These are phyloP conservation scores for Septoria linicola DNA, from an alignment of 2,329 filamentous ascomycete genomes.

Conservation along the genomic window DNA sequence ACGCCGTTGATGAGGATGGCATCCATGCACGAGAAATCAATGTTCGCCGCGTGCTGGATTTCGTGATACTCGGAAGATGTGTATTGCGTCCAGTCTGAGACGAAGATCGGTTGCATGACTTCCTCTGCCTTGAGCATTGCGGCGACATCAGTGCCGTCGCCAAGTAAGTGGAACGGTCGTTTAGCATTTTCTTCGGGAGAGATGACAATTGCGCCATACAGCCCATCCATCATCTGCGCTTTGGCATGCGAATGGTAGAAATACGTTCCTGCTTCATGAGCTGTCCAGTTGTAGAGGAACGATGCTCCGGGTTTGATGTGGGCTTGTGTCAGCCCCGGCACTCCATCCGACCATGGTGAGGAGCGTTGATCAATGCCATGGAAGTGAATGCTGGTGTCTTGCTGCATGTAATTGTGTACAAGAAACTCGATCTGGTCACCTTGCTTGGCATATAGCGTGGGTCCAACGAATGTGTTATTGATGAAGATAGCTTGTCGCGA, in stretches of 20 bases:
- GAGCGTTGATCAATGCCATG: constrained; percentile 25
- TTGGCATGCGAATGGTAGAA: constrained; percentile 17
- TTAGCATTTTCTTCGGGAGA: constrained; percentile 37
- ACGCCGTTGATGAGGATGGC: constrained; percentile 60
- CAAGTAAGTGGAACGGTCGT: constrained; percentile 55
- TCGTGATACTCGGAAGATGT: constrained; percentile 52
- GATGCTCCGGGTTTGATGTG: constrained; percentile 19
- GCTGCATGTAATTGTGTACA: constrained; percentile 18
- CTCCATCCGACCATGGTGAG: constrained; percentile 23
- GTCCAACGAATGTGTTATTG: constrained; percentile 16
- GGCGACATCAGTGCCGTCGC: constrained; percentile 40
- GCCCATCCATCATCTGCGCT: constrained; percentile 59
- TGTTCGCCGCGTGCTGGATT: constrained; percentile 45
- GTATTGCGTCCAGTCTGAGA: constrained; percentile 58
- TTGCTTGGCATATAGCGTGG: constrained; percentile 7
- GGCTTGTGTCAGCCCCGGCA: constrained; percentile 19
- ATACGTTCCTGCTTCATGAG: constrained; percentile 14
- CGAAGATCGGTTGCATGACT: constrained; percentile 49
- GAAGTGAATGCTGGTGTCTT: constrained; percentile 21
- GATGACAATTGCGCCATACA: constrained; percentile 58
- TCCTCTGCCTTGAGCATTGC: constrained; percentile 54
- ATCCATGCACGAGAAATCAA: constrained; percentile 59
- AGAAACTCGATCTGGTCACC: constrained; percentile 19
- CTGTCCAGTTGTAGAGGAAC: constrained; percentile 19
- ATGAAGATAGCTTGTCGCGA: constrained; percentile 12